Conservation (phyloP, 2,329 filamentous ascomycete genomes). For the Waltergamsia citrina region DNA sequence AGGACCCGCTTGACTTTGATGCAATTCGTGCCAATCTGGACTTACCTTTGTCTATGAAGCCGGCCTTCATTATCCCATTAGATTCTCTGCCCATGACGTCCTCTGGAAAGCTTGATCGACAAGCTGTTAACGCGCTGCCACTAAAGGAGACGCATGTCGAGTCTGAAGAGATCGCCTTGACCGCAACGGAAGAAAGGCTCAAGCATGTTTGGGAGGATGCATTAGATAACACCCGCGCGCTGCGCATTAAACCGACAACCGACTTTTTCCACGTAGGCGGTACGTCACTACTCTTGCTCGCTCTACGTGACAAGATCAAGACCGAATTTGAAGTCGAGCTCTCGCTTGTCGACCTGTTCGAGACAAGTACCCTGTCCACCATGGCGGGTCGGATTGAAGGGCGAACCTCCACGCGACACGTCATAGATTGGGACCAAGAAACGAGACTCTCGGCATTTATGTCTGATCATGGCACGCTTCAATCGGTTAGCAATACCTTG, state of each 20-base stretch:
- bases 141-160: not conserved
- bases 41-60: slow-evolving; percentile 2
- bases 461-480: too few species aligned
- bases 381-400: too few species aligned
- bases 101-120: slow-evolving; percentile 1
- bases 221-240: not conserved
- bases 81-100: slow-evolving; percentile 1
- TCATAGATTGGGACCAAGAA: too few species aligned
- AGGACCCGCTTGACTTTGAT: too few species aligned
- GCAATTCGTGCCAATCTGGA: too few species aligned
- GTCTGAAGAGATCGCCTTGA: not conserved
- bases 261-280: slow-evolving; percentile 11
- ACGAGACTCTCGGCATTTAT: too few species aligned
- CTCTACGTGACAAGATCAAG: slow-evolving; percentile 7
- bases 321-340: slow-evolving; percentile 4
- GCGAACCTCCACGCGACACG: too few species aligned
- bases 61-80: not conserved
- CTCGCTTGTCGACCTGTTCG: slow-evolving; percentile 6
- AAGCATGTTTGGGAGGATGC: not conserved
- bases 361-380: not conserved
- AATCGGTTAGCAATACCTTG: too few species aligned
- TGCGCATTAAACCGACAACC: slow-evolving; percentile 3
- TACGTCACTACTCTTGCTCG: slow-evolving; percentile 7
- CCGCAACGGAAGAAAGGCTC: not conserved
- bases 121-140: not conserved